Conservation (phyloP, 2,329 filamentous ascomycete species). For the Grosmannia clavigera region DNA sequence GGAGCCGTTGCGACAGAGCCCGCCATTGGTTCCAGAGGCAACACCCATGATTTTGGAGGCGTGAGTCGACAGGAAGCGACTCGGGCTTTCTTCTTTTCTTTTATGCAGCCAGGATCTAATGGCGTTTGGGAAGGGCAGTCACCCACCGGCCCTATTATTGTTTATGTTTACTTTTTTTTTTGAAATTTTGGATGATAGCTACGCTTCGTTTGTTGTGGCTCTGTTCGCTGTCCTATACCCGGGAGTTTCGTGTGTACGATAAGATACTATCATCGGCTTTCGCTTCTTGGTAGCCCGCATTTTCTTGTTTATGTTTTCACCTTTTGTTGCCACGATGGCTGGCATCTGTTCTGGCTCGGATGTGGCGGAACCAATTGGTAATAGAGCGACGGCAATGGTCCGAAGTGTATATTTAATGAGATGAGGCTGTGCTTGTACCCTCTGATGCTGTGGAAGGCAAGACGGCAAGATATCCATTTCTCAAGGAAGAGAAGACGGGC, state of each 20-base stretch:
- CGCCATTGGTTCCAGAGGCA: constrained; percentile 15
- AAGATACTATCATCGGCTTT: constrained; percentile 8
- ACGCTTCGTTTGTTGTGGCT: constrained; percentile 3
- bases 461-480: too few species aligned
- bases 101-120: not conserved
- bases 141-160: constrained; percentile 6
- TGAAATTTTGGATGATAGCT: not conserved
- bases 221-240: constrained; percentile 1
- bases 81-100: constrained; percentile 3
- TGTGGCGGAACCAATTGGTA: not conserved
- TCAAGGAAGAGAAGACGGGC: too few species aligned
- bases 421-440: not conserved
- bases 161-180: constrained; percentile 4
- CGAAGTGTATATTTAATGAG: not conserved
- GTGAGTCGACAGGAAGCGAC: constrained; percentile 3
- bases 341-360: not conserved
- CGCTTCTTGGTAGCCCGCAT: constrained; percentile 15
- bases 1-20: constrained; percentile 16
- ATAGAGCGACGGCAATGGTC: not conserved
- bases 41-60: constrained; percentile 18
- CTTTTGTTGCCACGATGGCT: not conserved
- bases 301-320: constrained; percentile 10
- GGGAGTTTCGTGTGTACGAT: not conserved
- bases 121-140: not conserved
- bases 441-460: not conserved